Evolutionary conservation across 2,329 filamentous ascomycete genomes (phyloP).

Genomic region (Aspergillus ochraceoroseus): DNA sequence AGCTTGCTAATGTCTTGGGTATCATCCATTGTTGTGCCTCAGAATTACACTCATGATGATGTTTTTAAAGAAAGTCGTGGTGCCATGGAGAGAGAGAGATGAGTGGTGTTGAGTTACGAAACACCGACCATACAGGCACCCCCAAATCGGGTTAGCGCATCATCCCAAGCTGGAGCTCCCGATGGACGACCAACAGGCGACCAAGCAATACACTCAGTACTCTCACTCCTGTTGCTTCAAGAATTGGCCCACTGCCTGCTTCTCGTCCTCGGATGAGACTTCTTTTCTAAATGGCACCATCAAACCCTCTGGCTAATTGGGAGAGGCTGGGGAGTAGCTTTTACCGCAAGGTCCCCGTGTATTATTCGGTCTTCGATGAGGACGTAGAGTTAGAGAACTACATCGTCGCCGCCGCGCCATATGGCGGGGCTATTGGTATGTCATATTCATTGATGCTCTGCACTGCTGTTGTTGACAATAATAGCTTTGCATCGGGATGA

Average conservation of each 20-base stretch:
- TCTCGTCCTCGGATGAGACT: conserved; percentile 1
- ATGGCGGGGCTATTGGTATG: conserved; percentile 87
- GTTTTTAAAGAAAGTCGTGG: too few species aligned
- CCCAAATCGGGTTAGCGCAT: conserved; percentile 15
- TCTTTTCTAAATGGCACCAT: conserved; percentile 40
- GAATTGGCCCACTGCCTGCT: not conserved
- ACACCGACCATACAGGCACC: not conserved
- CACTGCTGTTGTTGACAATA: conserved; percentile 5
- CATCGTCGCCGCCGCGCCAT: conserved; percentile 83
- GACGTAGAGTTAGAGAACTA: conserved; percentile 95
- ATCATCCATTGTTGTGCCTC: conserved; percentile 17
- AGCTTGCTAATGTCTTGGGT: conserved; percentile 54
- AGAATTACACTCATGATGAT: conserved; percentile 6
- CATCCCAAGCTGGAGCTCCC: conserved; percentile 18
- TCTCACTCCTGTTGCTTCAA: not conserved
- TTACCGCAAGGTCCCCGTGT: conserved; percentile 91
- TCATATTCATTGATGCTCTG: not conserved
- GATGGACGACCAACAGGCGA: conserved; percentile 11
- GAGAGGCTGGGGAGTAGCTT: conserved; percentile 88
- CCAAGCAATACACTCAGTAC: too few species aligned
- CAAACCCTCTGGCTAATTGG: conserved; percentile 80
- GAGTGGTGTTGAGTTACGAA: not conserved
- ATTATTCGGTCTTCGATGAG: conserved; percentile 86
- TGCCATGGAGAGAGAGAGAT: too few species aligned
- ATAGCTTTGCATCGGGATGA: conserved; percentile 88